These are phyloP conservation scores for Exophiala sideris DNA, from an alignment of 2,329 filamentous ascomycete species.

Conservation along the genomic window DNA sequence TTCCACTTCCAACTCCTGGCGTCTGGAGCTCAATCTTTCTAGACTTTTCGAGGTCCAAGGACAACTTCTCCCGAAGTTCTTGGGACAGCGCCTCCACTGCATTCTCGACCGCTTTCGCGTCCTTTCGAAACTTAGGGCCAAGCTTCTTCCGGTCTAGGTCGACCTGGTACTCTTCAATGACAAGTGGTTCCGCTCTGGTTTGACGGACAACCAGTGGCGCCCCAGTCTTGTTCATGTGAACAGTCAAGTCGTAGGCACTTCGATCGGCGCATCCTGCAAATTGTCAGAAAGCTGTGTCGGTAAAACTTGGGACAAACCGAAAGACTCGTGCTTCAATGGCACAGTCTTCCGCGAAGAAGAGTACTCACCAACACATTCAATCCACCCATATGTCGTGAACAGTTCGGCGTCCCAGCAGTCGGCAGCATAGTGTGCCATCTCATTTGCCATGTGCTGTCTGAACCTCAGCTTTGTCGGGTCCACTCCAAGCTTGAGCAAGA, in stretches of 20 bases:
- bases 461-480: constrained; percentile 88
- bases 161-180: constrained; percentile 81
- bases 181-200: constrained; percentile 70
- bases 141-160: constrained; percentile 94
- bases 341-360: not conserved
- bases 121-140: constrained; percentile 91
- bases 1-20: constrained; percentile 62
- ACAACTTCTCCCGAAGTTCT: constrained; percentile 74
- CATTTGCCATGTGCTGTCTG: constrained; percentile 91
- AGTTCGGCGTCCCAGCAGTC: constrained; percentile 99
- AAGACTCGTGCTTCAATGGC: no score
- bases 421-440: constrained; percentile 89
- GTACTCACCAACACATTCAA: constrained; percentile 70
- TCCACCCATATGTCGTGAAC: constrained; percentile 88
- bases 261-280: constrained; percentile 73
- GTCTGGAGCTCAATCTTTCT: constrained; percentile 78
- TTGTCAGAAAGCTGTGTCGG: no score
- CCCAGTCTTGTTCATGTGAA: constrained; percentile 90
- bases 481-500: constrained; percentile 82
- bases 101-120: constrained; percentile 78
- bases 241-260: constrained; percentile 88
- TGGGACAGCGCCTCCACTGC: constrained; percentile 74
- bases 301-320: no score
- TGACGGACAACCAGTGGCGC: constrained; percentile 81
- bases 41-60: constrained; percentile 66